Evolutionary conservation across 306 rosid species (phyloP).

Genomic region (Rosa lucieae): DNA sequence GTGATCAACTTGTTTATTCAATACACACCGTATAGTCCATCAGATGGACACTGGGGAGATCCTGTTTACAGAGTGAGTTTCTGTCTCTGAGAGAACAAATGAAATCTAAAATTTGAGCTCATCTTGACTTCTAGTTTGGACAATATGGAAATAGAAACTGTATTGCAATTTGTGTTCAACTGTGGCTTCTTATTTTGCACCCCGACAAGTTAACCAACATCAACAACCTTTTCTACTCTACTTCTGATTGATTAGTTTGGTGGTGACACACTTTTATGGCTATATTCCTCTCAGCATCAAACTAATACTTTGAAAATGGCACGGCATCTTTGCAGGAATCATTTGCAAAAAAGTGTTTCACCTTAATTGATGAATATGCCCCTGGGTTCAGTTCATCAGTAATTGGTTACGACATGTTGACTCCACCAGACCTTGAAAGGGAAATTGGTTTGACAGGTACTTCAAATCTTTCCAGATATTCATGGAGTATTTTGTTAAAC

Average conservation of each 20-base stretch:
- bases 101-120: neutral
- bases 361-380: slow-evolving; percentile 82
- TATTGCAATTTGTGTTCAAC: neutral
- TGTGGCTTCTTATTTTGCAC: neutral
- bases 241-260: neutral
- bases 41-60: slow-evolving; percentile 88
- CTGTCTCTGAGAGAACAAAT: neutral
- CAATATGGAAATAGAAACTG: neutral
- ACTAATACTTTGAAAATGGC: neutral
- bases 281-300: neutral
- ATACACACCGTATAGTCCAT: slow-evolving; percentile 81
- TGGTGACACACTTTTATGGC: neutral
- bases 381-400: slow-evolving; percentile 83
- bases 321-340: slow-evolving; percentile 50
- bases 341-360: slow-evolving; percentile 69
- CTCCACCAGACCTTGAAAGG: slow-evolving; percentile 96
- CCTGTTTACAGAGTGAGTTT: slow-evolving; percentile 60
- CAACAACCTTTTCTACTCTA: neutral
- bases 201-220: neutral
- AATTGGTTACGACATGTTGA: slow-evolving; percentile 83
- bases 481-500: neutral
- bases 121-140: neutral
- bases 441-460: slow-evolving; percentile 90
- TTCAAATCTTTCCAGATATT: neutral
- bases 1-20: slow-evolving; percentile 87